These are phyloP conservation scores for Ascochyta fabae DNA, from an alignment of 2,329 filamentous ascomycete genomes.

Conservation along the genomic window DNA sequence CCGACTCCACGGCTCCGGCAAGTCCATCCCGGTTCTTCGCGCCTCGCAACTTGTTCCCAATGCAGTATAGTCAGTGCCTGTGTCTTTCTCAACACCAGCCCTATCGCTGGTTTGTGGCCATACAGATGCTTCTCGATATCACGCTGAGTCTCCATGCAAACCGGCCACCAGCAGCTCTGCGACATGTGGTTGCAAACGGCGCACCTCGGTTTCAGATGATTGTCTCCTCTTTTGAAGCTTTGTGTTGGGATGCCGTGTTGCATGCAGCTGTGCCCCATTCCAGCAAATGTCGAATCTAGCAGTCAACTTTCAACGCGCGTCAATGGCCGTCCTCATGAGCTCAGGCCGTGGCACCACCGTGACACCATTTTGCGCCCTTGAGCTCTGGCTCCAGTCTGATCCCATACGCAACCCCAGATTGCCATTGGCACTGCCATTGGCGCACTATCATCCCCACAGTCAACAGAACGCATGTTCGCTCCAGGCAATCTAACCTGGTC, in stretches of 20 bases:
- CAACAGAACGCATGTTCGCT: constrained; percentile 14
- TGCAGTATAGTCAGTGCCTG: constrained; percentile 5
- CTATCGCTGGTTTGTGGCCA: constrained; percentile 21
- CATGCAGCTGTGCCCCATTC: not conserved
- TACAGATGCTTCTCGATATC: constrained; percentile 20
- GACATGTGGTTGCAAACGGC: constrained; percentile 7
- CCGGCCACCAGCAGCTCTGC: constrained; percentile 1
- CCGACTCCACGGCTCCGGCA: constrained; percentile 13
- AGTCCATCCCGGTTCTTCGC: constrained; percentile 14
- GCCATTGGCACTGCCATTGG: constrained; percentile 6
- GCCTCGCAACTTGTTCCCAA: constrained; percentile 20
- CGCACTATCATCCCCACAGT: constrained; percentile 3
- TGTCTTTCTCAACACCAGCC: constrained; percentile 30
- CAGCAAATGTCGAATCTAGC: not conserved
- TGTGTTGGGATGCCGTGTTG: not conserved
- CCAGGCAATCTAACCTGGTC: not conserved
- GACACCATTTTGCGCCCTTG: not conserved
- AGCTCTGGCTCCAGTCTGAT: not conserved
- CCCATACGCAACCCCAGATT: not conserved
- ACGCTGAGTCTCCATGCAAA: constrained; percentile 4
- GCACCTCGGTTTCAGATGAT: constrained; percentile 20
- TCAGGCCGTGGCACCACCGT: not conserved
- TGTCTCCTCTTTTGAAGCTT: not conserved
- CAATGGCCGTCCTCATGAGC: not conserved
- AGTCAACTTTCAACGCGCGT: not conserved